These are phyloP conservation scores for Lyophyllum shimeji DNA, from an alignment of 768 basidiomycete species.

Conservation along the genomic window DNA sequence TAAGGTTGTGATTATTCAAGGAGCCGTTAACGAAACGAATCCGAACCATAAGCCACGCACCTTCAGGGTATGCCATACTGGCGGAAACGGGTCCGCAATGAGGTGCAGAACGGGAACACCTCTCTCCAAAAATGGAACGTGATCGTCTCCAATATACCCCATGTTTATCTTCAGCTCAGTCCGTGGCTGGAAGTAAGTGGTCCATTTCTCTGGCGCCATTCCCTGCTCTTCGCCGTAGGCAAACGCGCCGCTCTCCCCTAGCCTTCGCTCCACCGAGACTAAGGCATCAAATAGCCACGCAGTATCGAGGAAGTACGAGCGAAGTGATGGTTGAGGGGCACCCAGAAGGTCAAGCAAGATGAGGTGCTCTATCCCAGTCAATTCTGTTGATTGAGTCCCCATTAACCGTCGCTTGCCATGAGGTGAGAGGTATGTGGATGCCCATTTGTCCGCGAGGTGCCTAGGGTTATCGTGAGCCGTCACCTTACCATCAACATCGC, in stretches of 20 bases:
- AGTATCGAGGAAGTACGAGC: slow-evolving; percentile 83
- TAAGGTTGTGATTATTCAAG: slow-evolving; percentile 26
- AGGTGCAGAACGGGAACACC: slow-evolving; percentile 91
- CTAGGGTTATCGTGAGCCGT: slow-evolving; percentile 34
- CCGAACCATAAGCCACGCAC: slow-evolving; percentile 41
- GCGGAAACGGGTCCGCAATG: slow-evolving; percentile 87
- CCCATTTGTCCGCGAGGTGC: slow-evolving; percentile 89
- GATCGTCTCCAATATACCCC: slow-evolving; percentile 87
- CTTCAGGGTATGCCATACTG: slow-evolving; percentile 80
- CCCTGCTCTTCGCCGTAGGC: slow-evolving; percentile 39
- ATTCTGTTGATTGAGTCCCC: slow-evolving; percentile 54
- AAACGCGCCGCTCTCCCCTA: slow-evolving; percentile 68
- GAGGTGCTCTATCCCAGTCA: slow-evolving; percentile 84
- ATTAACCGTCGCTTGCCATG: slow-evolving; percentile 58
- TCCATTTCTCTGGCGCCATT: slow-evolving; percentile 51
- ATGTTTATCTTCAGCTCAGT: slow-evolving; percentile 32
- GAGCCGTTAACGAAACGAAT: background rate
- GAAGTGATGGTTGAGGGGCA: slow-evolving; percentile 68
- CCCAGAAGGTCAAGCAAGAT: slow-evolving; percentile 94
- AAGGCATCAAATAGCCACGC: slow-evolving; percentile 91
- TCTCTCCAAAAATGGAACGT: slow-evolving; percentile 79
- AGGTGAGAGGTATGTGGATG: slow-evolving; percentile 60
- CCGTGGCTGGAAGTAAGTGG: slow-evolving; percentile 68
- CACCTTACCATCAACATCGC: background rate
- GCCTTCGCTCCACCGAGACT: slow-evolving; percentile 64